Conservation (phyloP, 495 filamentous ascomycete species). For the Podospora pseudocomata region DNA sequence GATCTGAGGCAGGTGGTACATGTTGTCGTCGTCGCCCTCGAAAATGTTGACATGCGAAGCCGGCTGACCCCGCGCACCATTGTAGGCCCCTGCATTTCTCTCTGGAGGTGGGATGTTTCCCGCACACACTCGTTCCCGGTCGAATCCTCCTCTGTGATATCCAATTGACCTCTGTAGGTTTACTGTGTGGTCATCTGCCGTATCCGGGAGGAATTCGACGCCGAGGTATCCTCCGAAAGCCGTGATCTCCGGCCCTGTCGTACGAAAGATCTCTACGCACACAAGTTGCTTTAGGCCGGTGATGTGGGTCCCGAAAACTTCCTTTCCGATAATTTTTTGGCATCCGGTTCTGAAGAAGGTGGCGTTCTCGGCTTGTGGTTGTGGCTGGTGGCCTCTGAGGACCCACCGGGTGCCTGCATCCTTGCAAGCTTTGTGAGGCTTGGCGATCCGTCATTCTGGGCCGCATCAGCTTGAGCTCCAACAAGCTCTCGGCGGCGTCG, state of each 20-base stretch:
- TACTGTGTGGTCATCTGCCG: conserved; percentile 16
- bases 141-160: conserved; percentile 20
- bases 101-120: background rate
- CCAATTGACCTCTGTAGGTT: conserved; percentile 29
- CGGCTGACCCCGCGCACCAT: conserved; percentile 32
- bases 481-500: background rate
- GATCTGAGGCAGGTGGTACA: conserved; percentile 37
- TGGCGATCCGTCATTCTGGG: background rate
- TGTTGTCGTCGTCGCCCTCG: conserved; percentile 9
- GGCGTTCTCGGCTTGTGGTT: conserved; percentile 15
- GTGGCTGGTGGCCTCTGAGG: background rate
- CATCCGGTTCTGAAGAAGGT: background rate
- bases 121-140: conserved; percentile 2
- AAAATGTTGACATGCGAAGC: conserved; percentile 9
- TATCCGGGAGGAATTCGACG: conserved; percentile 20
- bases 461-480: conserved; percentile 11
- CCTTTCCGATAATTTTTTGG: conserved; percentile 25
- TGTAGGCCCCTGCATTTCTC: conserved; percentile 40
- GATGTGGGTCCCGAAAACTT: conserved; percentile 31
- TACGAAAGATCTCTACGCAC: background rate
- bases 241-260: conserved; percentile 4
- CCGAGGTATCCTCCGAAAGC: background rate
- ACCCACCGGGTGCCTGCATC: background rate
- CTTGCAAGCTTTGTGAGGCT: background rate
- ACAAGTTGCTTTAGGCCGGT: background rate